Evolutionary conservation across 306 rosid genomes (phyloP).

Genomic region (Amphicarpaea edgeworthii): DNA sequence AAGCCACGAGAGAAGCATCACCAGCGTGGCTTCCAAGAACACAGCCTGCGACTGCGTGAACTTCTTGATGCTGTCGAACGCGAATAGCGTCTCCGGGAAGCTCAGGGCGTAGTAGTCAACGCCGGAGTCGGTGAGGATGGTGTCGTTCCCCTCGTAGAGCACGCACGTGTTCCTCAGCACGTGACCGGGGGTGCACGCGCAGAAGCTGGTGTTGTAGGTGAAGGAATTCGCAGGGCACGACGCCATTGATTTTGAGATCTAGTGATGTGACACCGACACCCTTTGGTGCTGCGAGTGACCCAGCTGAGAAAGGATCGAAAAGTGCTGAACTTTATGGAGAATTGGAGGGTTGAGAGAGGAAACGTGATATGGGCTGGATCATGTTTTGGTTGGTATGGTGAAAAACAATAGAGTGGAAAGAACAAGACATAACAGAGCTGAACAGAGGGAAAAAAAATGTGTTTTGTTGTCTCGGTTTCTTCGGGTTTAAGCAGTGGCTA

Average conservation of each 20-base stretch:
- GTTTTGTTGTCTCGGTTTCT: constrained; percentile 20
- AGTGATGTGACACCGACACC: background rate
- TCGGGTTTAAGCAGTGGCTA: constrained; percentile 28
- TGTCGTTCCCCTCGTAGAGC: constrained; percentile 57
- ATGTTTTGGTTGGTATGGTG: constrained; percentile 15
- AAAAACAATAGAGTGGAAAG: constrained; percentile 16
- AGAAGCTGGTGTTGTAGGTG: constrained; percentile 68
- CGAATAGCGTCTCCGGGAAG: constrained; percentile 69
- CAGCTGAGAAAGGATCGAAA: background rate
- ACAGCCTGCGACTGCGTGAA: constrained; percentile 96
- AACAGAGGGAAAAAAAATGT: background rate
- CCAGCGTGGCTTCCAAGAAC: constrained; percentile 87
- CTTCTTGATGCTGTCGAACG: constrained; percentile 79
- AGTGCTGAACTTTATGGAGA: constrained; percentile 19
- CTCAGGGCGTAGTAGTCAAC: constrained; percentile 59
- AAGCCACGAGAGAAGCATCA: constrained; percentile 85
- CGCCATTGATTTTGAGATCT: constrained; percentile 56
- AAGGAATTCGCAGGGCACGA: constrained; percentile 77
- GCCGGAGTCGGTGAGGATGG: constrained; percentile 59
- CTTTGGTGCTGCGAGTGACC: background rate
- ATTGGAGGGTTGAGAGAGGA: background rate
- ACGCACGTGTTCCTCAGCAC: constrained; percentile 55
- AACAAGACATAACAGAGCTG: background rate
- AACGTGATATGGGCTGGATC: constrained; percentile 28
- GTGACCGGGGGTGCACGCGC: constrained; percentile 83